These are phyloP conservation scores for Aureobasidium uvarum DNA, from an alignment of 2,329 filamentous ascomycete genomes.

Conservation along the genomic window DNA sequence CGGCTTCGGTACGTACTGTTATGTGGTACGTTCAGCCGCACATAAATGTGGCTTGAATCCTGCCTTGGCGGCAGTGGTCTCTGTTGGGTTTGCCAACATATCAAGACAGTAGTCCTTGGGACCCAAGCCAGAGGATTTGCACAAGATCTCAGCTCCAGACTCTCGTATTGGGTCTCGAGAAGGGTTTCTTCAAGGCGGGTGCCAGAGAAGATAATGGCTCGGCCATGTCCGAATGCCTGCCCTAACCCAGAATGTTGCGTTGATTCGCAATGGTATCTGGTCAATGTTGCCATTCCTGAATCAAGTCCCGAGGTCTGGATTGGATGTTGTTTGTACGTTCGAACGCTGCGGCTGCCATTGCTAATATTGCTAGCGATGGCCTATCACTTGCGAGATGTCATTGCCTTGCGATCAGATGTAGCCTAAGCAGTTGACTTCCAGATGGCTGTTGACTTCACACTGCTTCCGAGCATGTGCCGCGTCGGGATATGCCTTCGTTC, in stretches of 20 bases:
- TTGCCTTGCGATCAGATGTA: no score
- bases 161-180: not conserved
- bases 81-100: not conserved
- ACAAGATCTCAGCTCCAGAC: not conserved
- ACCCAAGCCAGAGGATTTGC: not conserved
- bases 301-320: not conserved
- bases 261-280: not conserved
- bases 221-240: not conserved
- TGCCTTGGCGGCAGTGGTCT: slow-evolving; percentile 8
- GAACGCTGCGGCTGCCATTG: not conserved
- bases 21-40: not conserved
- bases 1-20: not conserved
- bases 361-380: no score
- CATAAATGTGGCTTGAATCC: slow-evolving; percentile 2
- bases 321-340: not conserved
- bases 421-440: no score
- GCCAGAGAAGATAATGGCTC: not conserved
- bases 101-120: not conserved
- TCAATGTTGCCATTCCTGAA: not conserved
- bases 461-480: not conserved
- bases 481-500: not conserved
- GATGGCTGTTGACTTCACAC: no score
- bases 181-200: not conserved
- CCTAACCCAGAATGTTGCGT: not conserved
- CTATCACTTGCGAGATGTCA: no score